A percentile compares a stretch with the other conserved stretches of the same genome.
phyloP scores from a whole-genome alignment of 1,284 basidiomycete genomes.

The Tilletia indica region DNA sequence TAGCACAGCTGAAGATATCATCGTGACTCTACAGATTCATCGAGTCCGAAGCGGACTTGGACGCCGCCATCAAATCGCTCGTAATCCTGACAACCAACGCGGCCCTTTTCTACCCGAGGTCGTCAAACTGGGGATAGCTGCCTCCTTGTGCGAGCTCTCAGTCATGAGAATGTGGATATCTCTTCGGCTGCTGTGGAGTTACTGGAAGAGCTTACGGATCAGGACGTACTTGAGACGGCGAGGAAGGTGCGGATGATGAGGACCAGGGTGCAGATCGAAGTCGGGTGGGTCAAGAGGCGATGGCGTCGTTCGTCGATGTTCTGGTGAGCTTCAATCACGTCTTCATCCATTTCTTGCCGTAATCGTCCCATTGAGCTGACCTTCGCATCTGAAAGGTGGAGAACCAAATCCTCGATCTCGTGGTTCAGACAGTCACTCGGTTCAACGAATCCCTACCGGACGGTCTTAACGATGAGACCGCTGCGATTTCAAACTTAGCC shows the following conservation, averaged over 20 bases:
- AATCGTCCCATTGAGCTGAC: too few relatives aligned
- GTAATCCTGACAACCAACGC: constrained; percentile 87
- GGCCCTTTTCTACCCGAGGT: constrained; percentile 80
- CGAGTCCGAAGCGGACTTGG: constrained; percentile 93
- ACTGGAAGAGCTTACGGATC: constrained; percentile 90
- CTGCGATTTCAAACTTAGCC: constrained; percentile 2
- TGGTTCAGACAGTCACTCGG: constrained; percentile 77
- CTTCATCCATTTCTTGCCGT: too few relatives aligned
- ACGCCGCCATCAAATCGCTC: constrained; percentile 74
- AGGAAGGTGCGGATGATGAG: constrained; percentile 66
- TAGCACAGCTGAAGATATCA: too few relatives aligned
- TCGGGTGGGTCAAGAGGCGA: constrained; percentile 41
- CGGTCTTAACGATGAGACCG: neutral
- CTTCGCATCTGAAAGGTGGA: constrained; percentile 63
- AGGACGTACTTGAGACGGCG: constrained; percentile 80
- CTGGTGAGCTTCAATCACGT: constrained; percentile 15
- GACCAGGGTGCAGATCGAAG: constrained; percentile 62
- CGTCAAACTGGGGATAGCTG: constrained; percentile 70
- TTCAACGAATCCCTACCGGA: constrained; percentile 35
- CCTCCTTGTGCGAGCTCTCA: constrained; percentile 72
- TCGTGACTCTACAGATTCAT: constrained; percentile 71
- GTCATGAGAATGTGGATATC: constrained; percentile 55
- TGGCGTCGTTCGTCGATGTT: constrained; percentile 23
- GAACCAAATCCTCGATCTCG: constrained; percentile 77
- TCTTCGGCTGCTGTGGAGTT: constrained; percentile 41